Base-by-base conservation (phyloP, 2,329 filamentous ascomycete genomes). In the Sarocladium oryzae region DNA sequence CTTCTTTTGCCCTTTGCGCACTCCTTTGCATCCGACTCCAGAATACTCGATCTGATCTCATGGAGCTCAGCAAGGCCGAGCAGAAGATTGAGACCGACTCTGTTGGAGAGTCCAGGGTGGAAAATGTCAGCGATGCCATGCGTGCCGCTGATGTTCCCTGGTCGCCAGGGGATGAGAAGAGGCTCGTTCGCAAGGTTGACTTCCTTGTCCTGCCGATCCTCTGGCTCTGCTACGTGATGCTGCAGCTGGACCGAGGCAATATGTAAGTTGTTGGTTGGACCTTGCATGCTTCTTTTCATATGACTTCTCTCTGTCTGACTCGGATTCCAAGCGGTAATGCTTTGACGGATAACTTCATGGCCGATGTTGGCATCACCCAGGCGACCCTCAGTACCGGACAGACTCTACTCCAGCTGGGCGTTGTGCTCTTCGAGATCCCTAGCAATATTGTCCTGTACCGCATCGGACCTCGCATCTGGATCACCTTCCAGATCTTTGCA, bases 341-440 rank as follows among this genome's bases (percentile, higher is more conserved):
- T 9, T 56, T 73, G 28, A 73, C 70, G n/a, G 52, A 55, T 1
- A 74, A 73, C 54, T 70, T 76, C 52, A 67, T 73, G 11, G 56
- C 64, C 26, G 73, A 76, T 54, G 64, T 76, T 11, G 60, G 64
- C 7, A 69, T 76, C 54, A 70, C 65, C 2, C 71, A 71, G 8
- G 69, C 74, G 52, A 68, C 75, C 52, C 67, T 74, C 57, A 76
- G 75, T 28, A 61, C 73, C 32, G 72, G 72, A 4, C 66, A 70
- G 11, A 69, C 73, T 52, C 58, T 75, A 30, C 59, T 75, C 2
- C 72, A 69, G 0, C 61, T 68, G 1, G 71, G 71, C 4, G 74
- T 75, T 32, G 70, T 75, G 4, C 58, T 74, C 7, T 58, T 64
- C 30, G 61, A 43, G 53, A 56, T 61, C 16, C 72, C 72, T 0